Evolutionary conservation across 805 yeast species (phyloP), one percentile per base, ranked within the genome.

Genomic region (Candida tibetensis): DNA sequence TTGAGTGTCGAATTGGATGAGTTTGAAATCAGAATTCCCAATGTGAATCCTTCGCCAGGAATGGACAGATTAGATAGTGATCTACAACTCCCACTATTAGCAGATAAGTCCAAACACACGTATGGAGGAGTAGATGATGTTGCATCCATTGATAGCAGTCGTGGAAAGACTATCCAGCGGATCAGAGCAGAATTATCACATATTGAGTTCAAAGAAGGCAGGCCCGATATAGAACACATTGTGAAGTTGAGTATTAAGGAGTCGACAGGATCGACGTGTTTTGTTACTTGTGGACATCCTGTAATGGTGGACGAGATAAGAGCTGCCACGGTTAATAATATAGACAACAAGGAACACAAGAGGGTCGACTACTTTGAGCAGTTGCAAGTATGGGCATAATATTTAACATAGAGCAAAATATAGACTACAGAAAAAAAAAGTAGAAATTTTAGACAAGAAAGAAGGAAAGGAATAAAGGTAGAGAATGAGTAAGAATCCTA

Each of bases 331-430:
- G 68, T 74, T 1, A 46, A 62, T 29, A 54, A 71, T 39, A 53
- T 79, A 32, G 57, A 64, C 18, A 44, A 58, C 19, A 40, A 48
- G 2, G 42, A 51, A 17, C 53, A 66, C 14, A 64, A 72, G 32
- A 71, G 85, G 31, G 76, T 84, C 15, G 90, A 82, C 44, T 80
- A 80, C 51, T 81, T 70, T 53, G 95, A 87, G 55, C 90, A 85
- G 53, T 70, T 82, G 31, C 88, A 82, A 60, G 69, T 74, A 12
- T 85, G 95, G 95, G 64, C 71, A 2, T 66, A 48, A 21, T 21
- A 21, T n/a, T n/a, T n/a, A n/a, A n/a, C n/a, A n/a, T n/a, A n/a
- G n/a, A n/a, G n/a, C n/a, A n/a, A n/a, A n/a, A n/a, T n/a, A n/a
- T n/a, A n/a, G n/a, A n/a, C n/a, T n/a, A n/a, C n/a, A n/a, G n/a